A percentile compares a stretch with the other conserved stretches of the same genome.
Conservation (phyloP, 805 yeast genomes). For the Candida rishiriensis region DNA sequence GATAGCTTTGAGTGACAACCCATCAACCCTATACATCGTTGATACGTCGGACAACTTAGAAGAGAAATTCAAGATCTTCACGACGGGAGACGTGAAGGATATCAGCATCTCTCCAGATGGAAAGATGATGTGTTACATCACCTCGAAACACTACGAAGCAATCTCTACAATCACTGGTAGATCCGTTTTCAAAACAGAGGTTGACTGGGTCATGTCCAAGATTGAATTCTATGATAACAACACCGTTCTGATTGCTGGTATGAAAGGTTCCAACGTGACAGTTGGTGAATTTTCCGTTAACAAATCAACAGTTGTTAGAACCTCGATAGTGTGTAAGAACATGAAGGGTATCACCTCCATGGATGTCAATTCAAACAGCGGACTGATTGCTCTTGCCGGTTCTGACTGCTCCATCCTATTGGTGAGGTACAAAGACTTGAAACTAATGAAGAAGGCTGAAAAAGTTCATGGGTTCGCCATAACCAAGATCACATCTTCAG, state of each 20-base stretch:
- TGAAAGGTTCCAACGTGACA: constrained; percentile 39
- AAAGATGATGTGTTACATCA: constrained; percentile 57
- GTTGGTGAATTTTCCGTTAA: constrained; percentile 41
- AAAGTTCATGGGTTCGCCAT: constrained; percentile 76
- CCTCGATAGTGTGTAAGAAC: constrained; percentile 39
- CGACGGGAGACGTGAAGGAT: constrained; percentile 56
- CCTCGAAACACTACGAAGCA: constrained; percentile 49
- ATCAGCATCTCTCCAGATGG: constrained; percentile 66
- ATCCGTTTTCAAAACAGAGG: constrained; percentile 26
- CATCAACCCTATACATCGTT: constrained; percentile 60
- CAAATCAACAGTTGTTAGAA: constrained; percentile 37
- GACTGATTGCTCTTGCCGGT: constrained; percentile 52
- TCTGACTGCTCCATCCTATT: constrained; percentile 64
- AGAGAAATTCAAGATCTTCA: constrained; percentile 48
- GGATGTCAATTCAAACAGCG: constrained; percentile 35
- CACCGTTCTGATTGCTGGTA: constrained; percentile 39
- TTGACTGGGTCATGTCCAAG: constrained; percentile 27
- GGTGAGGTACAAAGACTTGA: constrained; percentile 48
- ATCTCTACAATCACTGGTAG: constrained; percentile 47
- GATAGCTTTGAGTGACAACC: constrained; percentile 61
- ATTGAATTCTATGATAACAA: constrained; percentile 31
- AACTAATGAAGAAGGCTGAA: constrained; percentile 43
- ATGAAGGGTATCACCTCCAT: constrained; percentile 54
- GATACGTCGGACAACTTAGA: constrained; percentile 48
- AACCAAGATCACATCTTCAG: constrained; percentile 66